Evolutionary conservation across 108 stramenopile species (phyloP).

Genomic region (Cyclotella sp.): DNA sequence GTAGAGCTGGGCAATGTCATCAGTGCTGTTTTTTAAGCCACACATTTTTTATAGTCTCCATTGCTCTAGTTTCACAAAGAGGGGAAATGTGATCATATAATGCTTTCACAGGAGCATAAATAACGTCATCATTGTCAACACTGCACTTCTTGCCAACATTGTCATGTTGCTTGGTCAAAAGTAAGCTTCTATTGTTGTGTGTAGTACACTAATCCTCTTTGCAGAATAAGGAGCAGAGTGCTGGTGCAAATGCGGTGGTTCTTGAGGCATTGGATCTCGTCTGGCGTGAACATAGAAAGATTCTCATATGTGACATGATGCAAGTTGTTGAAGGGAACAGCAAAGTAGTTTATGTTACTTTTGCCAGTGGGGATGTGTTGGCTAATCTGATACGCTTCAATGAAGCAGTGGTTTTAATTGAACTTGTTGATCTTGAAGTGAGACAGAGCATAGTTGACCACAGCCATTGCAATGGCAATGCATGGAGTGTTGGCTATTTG

Average conservation of each 20-base stretch:
- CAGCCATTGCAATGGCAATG: background rate
- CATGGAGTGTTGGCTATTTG: no score
- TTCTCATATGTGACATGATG: background rate
- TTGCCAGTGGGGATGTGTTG: background rate
- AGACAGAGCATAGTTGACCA: background rate
- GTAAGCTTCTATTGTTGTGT: background rate
- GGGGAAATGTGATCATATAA: background rate
- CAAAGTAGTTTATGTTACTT: background rate
- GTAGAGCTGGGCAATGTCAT: conserved; percentile 3
- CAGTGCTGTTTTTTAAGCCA: background rate
- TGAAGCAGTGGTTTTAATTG: background rate
- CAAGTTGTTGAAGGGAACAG: no score
- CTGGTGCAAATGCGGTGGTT: background rate
- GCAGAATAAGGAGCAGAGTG: background rate
- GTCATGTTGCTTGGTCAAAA: background rate
- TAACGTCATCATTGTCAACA: background rate
- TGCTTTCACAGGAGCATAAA: background rate
- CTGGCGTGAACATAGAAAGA: background rate
- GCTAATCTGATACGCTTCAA: background rate
- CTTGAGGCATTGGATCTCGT: background rate
- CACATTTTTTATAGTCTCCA: background rate
- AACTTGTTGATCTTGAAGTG: background rate
- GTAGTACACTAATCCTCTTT: background rate
- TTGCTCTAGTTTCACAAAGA: conserved; percentile 4
- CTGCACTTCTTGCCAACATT: background rate